Base-by-base conservation (phyloP, 495 filamentous ascomycete species). In the Xylaria longipes region DNA sequence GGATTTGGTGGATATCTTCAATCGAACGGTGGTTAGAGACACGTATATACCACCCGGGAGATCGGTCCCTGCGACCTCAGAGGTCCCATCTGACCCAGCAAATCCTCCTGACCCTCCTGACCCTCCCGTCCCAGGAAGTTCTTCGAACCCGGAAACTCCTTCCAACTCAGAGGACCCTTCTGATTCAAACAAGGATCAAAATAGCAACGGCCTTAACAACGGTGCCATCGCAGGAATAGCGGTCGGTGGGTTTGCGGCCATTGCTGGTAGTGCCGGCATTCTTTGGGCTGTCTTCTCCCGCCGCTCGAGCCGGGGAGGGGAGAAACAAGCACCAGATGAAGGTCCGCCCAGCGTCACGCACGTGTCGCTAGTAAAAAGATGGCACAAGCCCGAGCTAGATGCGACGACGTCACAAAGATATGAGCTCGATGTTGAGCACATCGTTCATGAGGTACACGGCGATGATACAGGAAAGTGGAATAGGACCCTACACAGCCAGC, bases 231-330 rank as follows among this genome's bases (percentile, higher is more conserved):
- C 20, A 7, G 52, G 52, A 31, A 33, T 56, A 17, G 52, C 17
- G 0, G 52, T 56, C 5, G 75, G 76, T 61, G 75, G 70, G 39
- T 78, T 80, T 48, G 78, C 70, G 9, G 78, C 75, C 14, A 79
- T 80, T 27, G 64, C 66, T 3, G 70, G 71, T 22, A 35, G 65
- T n/a, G 48, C 70, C 43, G 50, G 72, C 31, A 9, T 54, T 9
- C 14, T 61, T 12, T 58, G 27, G 29, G 35, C 37, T 5, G 11
- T 43, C 8, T 57, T 35, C 8, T 68, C 27, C 12, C 41, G 43
- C 7, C 14, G 17, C 25, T 37, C 25, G 46, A 54, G 5, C 20
- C 29, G 29, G 56, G 14, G 31, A n/a, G 52, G 15, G 12, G 25
- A 48, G 41, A 6, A 31, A 25, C 7, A 31, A 65, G 29, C 14